Evolutionary conservation across 208 protist genomes (phyloP), one percentile per base, ranked within the genome.

Genomic region (Trypanosoma rangeli): DNA sequence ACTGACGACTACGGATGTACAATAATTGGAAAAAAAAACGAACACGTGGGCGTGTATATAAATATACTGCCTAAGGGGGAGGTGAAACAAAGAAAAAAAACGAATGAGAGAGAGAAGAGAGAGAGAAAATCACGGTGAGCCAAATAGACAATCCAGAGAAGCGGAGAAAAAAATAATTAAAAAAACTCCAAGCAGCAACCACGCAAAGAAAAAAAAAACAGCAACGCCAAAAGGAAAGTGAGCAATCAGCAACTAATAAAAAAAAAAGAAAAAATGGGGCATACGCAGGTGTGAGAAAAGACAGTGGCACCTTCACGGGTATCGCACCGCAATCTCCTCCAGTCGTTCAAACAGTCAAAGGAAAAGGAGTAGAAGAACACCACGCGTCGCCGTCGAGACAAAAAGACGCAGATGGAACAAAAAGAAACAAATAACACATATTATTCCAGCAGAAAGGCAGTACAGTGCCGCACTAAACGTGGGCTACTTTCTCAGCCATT

Each of bases 401-500:
- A 46, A 46, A 18, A 46, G 15, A 18, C 8, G 12, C 42, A 46
- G 13, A 16, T 20, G 42, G 1, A 46, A 46, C 37, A 16, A 46
- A 18, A 46, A 46, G 15, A 46, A 46, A 5, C 13, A 20, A 46
- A 46, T 46, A 46, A 46, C 3, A 46, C 3, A 46, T 18, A 20
- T 16, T 46, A 9, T 46, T 46, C 1, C 58, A 10, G 15, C 22
- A 8, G 28, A 33, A n/a, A 52, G 12, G 4, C 37, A 48, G 15
- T 13, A 28, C 15, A 46, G 42, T 18, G 42, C 3, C 3, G 15
- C 8, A 46, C 8, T 46, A 46, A 46, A 12, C 29, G 28, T 7
- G 53, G 20, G 37, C 22, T 76, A 84, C 67, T 77, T 70, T 70
- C 87, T 85, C 33, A 94, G 68, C 89, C 89, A 94, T 59, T 92